Evolutionary conservation across 306 rosid species (phyloP).

Genomic region (Phaseolus lunatus): DNA sequence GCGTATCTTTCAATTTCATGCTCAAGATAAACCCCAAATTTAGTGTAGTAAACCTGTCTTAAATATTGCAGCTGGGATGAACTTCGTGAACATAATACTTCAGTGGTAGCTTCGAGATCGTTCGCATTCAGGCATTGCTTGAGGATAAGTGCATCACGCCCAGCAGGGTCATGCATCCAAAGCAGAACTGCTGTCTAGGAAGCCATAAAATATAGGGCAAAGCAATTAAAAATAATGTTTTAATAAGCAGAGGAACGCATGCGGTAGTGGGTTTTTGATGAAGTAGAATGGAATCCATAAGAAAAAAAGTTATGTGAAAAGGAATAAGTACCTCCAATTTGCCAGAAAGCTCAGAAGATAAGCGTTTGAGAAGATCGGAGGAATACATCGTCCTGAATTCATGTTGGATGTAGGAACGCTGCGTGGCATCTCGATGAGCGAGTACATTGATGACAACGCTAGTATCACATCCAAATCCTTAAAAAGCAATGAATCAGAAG

Average conservation of each 20-base stretch:
- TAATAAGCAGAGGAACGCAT: neutral
- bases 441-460: slow-evolving; percentile 72
- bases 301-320: neutral
- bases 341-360: slow-evolving; percentile 73
- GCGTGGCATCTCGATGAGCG: slow-evolving; percentile 74
- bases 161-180: slow-evolving; percentile 85
- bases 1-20: slow-evolving; percentile 60
- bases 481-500: too few species aligned
- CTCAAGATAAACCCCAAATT: slow-evolving; percentile 57
- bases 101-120: slow-evolving; percentile 70
- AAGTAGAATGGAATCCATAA: neutral
- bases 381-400: slow-evolving; percentile 67
- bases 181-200: slow-evolving; percentile 70
- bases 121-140: slow-evolving; percentile 47
- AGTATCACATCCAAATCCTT: slow-evolving; percentile 84
- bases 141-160: slow-evolving; percentile 69
- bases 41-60: slow-evolving; percentile 65
- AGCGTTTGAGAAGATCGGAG: slow-evolving; percentile 71
- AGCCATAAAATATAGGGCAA: neutral
- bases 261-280: neutral
- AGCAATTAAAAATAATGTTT: too few species aligned
- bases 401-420: slow-evolving; percentile 72
- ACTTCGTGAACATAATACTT: slow-evolving; percentile 80
- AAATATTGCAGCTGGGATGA: slow-evolving; percentile 77
- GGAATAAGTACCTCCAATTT: slow-evolving; percentile 61